Percentiles rank a stretch among this genome's conserved stretches.
These are phyloP conservation scores for Candida tropicalis DNA, from an alignment of 1,139 yeast species.

Conservation along the genomic window DNA sequence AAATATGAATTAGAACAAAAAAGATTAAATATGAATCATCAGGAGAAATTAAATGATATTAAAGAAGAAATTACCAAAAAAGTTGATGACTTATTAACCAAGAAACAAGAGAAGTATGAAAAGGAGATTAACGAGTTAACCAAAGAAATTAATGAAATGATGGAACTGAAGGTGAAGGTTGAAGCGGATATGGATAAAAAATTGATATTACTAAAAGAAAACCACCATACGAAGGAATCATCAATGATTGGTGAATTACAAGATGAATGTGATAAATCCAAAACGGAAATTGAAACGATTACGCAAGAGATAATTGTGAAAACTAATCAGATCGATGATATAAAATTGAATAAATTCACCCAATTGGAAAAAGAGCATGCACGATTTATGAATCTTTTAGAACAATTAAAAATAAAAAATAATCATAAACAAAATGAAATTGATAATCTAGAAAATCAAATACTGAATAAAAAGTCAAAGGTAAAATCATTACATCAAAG, in stretches of 20 bases:
- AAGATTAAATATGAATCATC: slow-evolving; percentile 36
- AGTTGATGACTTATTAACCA: slow-evolving; percentile 37
- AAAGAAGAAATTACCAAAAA: slow-evolving; percentile 37
- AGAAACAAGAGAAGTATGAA: slow-evolving; percentile 29
- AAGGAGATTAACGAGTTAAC: slow-evolving; percentile 21
- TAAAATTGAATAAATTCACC: slow-evolving; percentile 4
- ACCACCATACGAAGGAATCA: slow-evolving; percentile 24
- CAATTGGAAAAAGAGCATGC: slow-evolving; percentile 6
- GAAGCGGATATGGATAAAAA: slow-evolving; percentile 26
- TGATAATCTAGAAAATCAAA: background rate
- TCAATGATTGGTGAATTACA: slow-evolving; percentile 25
- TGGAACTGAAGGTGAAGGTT: slow-evolving; percentile 12
- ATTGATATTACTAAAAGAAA: slow-evolving; percentile 30
- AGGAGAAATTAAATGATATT: slow-evolving; percentile 35
- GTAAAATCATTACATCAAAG: background rate
- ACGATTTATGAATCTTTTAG: slow-evolving; percentile 9
- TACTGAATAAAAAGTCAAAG: background rate
- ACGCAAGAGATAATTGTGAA: background rate
- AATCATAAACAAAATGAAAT: slow-evolving; percentile 13
- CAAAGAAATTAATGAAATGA: slow-evolving; percentile 15
- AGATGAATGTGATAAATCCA: slow-evolving; percentile 14
- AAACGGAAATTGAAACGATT: slow-evolving; percentile 12
- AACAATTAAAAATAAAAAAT: slow-evolving; percentile 12
- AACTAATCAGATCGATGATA: slow-evolving; percentile 1
- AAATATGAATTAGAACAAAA: slow-evolving; percentile 37